A percentile compares a stretch with the other conserved stretches of the same genome.
phyloP scores from a whole-genome alignment of 345 rosid species.

The Eucalyptus microcorys region DNA sequence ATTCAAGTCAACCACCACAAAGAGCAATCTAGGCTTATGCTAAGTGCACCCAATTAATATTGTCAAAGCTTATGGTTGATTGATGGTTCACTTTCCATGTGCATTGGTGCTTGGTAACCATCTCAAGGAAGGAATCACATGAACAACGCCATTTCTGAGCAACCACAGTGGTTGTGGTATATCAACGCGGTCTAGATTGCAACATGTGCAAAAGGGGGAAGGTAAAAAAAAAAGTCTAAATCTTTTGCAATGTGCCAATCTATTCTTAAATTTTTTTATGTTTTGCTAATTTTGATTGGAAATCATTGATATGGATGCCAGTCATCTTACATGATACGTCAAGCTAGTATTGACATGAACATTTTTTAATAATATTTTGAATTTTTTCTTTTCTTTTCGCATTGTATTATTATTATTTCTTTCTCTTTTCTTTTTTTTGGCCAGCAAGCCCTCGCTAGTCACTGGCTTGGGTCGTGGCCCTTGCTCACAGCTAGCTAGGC shows the following conservation, averaged over 20 bases:
- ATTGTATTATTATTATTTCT: too few relatives aligned
- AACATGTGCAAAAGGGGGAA: fast-evolving
- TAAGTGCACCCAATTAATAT: neutral
- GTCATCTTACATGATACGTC: fast-evolving
- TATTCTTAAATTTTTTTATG: too few relatives aligned
- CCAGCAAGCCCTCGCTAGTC: too few relatives aligned
- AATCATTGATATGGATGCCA: too few relatives aligned
- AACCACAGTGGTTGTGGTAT: neutral
- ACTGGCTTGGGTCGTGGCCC: too few relatives aligned
- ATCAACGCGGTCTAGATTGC: fast-evolving
- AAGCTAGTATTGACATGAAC: fast-evolving
- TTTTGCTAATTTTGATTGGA: too few relatives aligned
- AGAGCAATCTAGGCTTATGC: fast-evolving
- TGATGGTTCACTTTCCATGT: neutral
- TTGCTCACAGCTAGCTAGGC: neutral
- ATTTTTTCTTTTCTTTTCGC: fast-evolving
- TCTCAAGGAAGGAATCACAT: neutral
- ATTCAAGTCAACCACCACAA: neutral
- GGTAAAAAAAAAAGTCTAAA: too few relatives aligned
- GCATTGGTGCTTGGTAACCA: neutral
- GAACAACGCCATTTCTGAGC: neutral
- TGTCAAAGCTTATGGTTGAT: neutral
- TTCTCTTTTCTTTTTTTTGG: too few relatives aligned
- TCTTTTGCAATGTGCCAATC: too few relatives aligned
- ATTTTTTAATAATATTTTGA: too few relatives aligned